Percentiles rank a stretch among this genome's conserved stretches.
Evolutionary conservation across 2,329 filamentous ascomycete genomes (phyloP).

Genomic region (Aureobasidium uvarum): DNA sequence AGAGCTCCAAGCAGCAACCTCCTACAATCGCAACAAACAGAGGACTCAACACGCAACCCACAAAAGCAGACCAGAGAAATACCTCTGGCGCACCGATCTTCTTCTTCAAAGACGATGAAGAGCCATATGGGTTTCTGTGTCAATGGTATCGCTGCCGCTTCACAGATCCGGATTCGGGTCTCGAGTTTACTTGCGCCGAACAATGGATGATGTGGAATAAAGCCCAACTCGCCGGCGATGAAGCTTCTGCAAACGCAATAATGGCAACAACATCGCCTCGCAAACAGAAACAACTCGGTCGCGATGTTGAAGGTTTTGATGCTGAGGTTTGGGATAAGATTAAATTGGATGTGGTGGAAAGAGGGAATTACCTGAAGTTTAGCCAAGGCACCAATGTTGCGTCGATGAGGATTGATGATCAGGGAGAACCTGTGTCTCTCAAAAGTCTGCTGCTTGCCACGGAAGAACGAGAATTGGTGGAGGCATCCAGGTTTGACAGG

Average conservation of each 20-base stretch:
- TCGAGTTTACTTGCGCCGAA: constrained; percentile 3
- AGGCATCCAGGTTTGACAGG: constrained; percentile 56
- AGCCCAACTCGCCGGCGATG: constrained; percentile 7
- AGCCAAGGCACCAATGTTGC: constrained; percentile 39
- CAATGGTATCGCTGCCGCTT: constrained; percentile 55
- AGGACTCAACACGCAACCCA: not conserved
- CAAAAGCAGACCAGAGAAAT: not conserved
- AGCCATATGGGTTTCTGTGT: constrained; percentile 55
- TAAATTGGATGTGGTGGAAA: constrained; percentile 55
- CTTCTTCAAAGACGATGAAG: constrained; percentile 46
- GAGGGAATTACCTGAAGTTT: constrained; percentile 63
- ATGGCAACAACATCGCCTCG: constrained; percentile 1
- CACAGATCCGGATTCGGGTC: not conserved
- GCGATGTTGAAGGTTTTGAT: constrained; percentile 56
- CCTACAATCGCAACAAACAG: not conserved
- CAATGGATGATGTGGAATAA: constrained; percentile 25
- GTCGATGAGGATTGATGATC: constrained; percentile 4
- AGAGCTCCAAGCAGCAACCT: not conserved
- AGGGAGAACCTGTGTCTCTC: constrained; percentile 35
- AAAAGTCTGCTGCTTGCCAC: constrained; percentile 55
- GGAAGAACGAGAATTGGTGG: constrained; percentile 60
- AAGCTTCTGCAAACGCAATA: not conserved
- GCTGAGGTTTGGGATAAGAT: constrained; percentile 52
- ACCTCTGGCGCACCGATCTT: constrained; percentile 32
- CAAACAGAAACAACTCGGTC: constrained; percentile 56